Evolutionary conservation across 768 basidiomycete genomes (phyloP), one percentile per base, ranked within the genome.

Genomic region (Lactarius trivialis): DNA sequence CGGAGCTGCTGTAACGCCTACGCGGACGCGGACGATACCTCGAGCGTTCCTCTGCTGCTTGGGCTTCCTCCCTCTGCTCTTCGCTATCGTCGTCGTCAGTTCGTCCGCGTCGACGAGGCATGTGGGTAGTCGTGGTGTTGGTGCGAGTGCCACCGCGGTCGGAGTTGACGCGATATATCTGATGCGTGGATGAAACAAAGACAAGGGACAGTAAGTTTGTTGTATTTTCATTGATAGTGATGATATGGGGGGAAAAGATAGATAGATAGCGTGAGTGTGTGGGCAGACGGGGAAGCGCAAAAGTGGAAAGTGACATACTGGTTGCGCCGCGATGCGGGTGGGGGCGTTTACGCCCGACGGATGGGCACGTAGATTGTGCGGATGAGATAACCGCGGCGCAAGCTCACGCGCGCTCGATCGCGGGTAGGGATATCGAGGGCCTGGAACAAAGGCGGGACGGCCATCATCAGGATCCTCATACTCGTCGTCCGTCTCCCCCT

Each of bases 11-110:
- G 43, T 3, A 24, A 24, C 26, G 43, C 45, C 45, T 48, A 15
- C 64, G 64, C 30, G n/a, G 56, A 28, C 56, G 64, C 30, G 61
- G 51, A 49, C 56, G 56, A 50, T 65, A 65, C 24, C 64, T 56
- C 17, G 41, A 55, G 43, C 8, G 41, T 7, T 64, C 64, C n/a
- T 48, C 56, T 7, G 6, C 24, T 21, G 21, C 11, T 48, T 48
- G 45, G 30, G 4, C 30, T 7, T 33, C 43, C 28, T 51, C 21
- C 21, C 9, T 43, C 7, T 48, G 19, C 15, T 55, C 60, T 9
- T 17, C 37, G 15, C 43, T 26, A 19, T 34, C 30, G 15, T 55
- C 41, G 17, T 43, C 52, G 14, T 45, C 56, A 21, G 56, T 19
- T 56, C 64, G 56, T 45, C 41, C 21, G 48, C 61, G 61, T 54